phyloP scores from a whole-genome alignment of 2,329 filamentous ascomycete genomes.

The Seiridium unicorne region DNA sequence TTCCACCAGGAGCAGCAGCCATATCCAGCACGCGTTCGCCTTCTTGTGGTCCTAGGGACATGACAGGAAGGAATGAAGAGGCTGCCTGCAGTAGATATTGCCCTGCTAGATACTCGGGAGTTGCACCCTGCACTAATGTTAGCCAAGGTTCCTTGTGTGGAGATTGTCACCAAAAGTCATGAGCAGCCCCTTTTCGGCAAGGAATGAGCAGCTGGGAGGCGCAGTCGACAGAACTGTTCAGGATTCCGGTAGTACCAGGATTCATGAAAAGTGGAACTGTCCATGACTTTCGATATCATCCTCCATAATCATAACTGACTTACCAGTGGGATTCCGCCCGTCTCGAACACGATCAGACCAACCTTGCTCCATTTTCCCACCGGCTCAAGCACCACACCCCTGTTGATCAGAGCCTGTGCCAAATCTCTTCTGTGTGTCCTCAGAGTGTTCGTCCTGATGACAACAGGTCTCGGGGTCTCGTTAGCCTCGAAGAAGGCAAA shows the following conservation, averaged over 20 bases:
- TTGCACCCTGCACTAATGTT: constrained; percentile 60
- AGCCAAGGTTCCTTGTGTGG: too few relatives aligned
- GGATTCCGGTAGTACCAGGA: too few relatives aligned
- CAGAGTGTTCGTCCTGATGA: constrained; percentile 95
- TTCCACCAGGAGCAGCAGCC: constrained; percentile 93
- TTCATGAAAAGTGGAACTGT: too few relatives aligned
- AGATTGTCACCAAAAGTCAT: too few relatives aligned
- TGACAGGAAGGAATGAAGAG: constrained; percentile 94
- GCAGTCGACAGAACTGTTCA: too few relatives aligned
- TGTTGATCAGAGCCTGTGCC: constrained; percentile 90
- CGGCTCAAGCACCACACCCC: constrained; percentile 92
- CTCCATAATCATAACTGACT: not conserved
- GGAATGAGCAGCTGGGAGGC: too few relatives aligned
- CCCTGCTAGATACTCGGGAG: constrained; percentile 93
- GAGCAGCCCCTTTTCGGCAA: too few relatives aligned
- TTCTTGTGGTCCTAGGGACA: constrained; percentile 93
- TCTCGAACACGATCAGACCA: constrained; percentile 93
- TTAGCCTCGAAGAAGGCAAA: constrained; percentile 99
- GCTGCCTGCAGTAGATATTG: constrained; percentile 98
- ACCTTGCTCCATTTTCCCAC: constrained; percentile 99
- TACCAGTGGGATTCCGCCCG: constrained; percentile 50
- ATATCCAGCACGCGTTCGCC: constrained; percentile 89
- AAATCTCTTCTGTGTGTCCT: constrained; percentile 75
- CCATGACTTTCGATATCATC: not conserved
- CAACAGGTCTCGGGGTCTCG: constrained; percentile 88